Percentiles rank a stretch among this genome's conserved stretches.
These are phyloP conservation scores for Auricularia auricula-judae DNA, from an alignment of 768 basidiomycete genomes.

Conservation along the genomic window DNA sequence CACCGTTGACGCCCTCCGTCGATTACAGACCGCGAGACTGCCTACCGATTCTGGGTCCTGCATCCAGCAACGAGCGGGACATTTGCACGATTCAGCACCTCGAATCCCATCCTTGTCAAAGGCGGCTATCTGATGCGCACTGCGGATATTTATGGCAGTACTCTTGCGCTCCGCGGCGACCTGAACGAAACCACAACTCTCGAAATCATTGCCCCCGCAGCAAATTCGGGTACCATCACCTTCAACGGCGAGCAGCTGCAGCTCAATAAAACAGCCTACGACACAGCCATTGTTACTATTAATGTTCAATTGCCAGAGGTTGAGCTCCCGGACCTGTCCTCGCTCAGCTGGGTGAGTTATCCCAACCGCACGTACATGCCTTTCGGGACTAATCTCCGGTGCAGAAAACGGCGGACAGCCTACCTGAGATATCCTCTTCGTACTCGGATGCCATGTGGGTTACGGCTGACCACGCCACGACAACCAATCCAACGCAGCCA, in stretches of 20 bases:
- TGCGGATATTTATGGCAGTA: conserved; percentile 10
- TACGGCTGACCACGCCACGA: conserved; percentile 54
- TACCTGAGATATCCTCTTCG: conserved; percentile 50
- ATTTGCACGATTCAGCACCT: conserved; percentile 5
- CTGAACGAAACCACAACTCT: conserved; percentile 35
- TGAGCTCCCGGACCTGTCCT: conserved; percentile 22
- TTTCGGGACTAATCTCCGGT: background rate
- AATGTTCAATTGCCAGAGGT: conserved; percentile 17
- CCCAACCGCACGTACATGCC: background rate
- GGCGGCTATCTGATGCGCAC: conserved; percentile 24
- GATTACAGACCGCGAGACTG: background rate
- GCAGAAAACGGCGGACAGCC: conserved; percentile 57
- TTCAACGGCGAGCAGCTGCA: conserved; percentile 30
- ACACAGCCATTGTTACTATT: conserved; percentile 10
- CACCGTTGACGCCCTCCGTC: background rate
- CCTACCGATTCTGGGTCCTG: background rate
- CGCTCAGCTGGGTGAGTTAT: background rate
- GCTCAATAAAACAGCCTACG: conserved; percentile 17
- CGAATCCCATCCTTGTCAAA: conserved; percentile 14
- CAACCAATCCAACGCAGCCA: conserved; percentile 60
- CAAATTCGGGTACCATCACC: conserved; percentile 20
- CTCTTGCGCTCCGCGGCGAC: conserved; percentile 27
- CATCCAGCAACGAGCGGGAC: background rate
- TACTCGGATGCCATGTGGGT: conserved; percentile 62
- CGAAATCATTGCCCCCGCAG: conserved; percentile 31